These are phyloP conservation scores for Trypanosoma theileri DNA, from an alignment of 208 protist genomes.

Conservation along the genomic window DNA sequence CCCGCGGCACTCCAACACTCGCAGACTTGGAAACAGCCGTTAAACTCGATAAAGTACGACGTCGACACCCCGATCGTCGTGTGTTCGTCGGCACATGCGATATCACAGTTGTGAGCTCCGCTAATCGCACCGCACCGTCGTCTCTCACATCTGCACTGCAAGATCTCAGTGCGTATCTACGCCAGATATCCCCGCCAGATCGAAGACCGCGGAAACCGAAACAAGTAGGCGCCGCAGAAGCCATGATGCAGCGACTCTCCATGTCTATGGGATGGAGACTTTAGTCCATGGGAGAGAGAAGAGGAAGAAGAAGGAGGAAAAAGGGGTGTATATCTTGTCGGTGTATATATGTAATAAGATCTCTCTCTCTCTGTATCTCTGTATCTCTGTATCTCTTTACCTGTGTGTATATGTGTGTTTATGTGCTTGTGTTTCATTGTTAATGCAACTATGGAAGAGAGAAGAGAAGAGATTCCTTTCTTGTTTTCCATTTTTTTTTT, in stretches of 20 bases:
- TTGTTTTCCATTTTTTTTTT: conserved; percentile 4
- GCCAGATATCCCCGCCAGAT: conserved; percentile 13
- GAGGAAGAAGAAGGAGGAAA: background rate
- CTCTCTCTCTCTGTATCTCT: no score
- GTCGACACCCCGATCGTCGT: conserved; percentile 28
- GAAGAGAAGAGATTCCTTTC: background rate
- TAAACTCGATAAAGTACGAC: conserved; percentile 50
- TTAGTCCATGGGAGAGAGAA: background rate
- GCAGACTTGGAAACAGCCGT: conserved; percentile 39
- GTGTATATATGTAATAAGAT: no score
- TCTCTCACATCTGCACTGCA: conserved; percentile 43
- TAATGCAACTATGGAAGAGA: no score
- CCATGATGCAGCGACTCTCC: conserved; percentile 1
- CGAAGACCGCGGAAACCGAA: conserved; percentile 15
- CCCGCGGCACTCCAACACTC: conserved; percentile 33
- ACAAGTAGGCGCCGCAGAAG: background rate
- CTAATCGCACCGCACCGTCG: conserved; percentile 39
- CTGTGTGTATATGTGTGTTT: no score
- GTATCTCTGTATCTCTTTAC: no score
- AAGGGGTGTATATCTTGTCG: no score
- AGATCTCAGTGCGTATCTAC: conserved; percentile 48
- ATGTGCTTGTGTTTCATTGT: no score
- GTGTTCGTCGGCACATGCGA: conserved; percentile 73
- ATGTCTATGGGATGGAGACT: conserved; percentile 10
- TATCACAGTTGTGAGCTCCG: conserved; percentile 63